A percentile compares a stretch with the other conserved stretches of the same genome.
phyloP scores from a whole-genome alignment of 139 green algal genomes.

The Ulvella scutata region DNA sequence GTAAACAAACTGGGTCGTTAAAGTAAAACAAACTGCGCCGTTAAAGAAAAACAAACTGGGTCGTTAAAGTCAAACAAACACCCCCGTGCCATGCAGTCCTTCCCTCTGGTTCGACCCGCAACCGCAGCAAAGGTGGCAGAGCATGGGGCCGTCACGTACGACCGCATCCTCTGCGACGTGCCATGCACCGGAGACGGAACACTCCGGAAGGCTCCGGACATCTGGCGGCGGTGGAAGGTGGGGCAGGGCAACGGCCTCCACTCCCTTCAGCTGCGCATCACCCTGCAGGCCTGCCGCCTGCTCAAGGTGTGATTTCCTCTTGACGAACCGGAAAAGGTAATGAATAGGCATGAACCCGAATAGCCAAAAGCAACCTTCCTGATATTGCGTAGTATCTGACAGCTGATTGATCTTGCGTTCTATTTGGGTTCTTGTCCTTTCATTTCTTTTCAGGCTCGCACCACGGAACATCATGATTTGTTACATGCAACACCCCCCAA shows the following conservation, averaged over 20 bases:
- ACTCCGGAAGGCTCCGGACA: slow-evolving; percentile 90
- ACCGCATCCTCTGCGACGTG: slow-evolving; percentile 94
- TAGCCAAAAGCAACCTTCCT: no score
- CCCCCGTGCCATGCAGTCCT: no score
- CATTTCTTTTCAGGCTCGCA: no score
- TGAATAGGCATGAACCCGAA: no score
- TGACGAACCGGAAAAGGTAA: no score
- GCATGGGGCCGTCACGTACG: slow-evolving; percentile 37
- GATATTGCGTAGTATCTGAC: background rate
- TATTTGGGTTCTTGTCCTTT: no score
- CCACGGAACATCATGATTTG: no score
- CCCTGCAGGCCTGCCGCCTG: slow-evolving; percentile 58
- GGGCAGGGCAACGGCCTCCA: slow-evolving; percentile 79
- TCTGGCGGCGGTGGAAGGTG: slow-evolving; percentile 77
- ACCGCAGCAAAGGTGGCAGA: background rate
- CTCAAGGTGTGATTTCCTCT: slow-evolving; percentile 53
- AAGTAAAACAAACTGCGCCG: no score
- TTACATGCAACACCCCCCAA: no score
- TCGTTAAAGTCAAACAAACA: no score
- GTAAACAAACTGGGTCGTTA: no score
- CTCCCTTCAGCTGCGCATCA: slow-evolving; percentile 76
- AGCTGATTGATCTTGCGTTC: background rate
- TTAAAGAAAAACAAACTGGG: no score
- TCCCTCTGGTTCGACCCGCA: background rate
- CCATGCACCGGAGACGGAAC: slow-evolving; percentile 94